These are phyloP conservation scores for Isabelozyma heimii DNA, from an alignment of 805 yeast species.

Conservation along the genomic window DNA sequence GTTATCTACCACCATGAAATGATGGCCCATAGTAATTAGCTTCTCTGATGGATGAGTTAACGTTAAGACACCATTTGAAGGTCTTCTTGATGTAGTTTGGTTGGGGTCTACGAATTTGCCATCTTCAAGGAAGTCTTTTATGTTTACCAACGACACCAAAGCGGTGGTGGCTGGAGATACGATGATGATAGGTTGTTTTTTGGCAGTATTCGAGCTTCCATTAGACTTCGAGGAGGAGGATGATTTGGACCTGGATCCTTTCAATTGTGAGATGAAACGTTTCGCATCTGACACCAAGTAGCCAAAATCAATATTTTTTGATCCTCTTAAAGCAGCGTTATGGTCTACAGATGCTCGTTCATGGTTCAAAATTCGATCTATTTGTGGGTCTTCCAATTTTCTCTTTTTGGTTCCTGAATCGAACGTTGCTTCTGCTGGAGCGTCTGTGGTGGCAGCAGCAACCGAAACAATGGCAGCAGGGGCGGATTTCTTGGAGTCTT, in stretches of 20 bases:
- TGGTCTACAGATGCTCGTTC: slow-evolving; percentile 57
- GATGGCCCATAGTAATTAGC: slow-evolving; percentile 50
- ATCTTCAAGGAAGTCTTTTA: slow-evolving; percentile 55
- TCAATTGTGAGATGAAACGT: slow-evolving; percentile 52
- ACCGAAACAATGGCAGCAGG: background rate
- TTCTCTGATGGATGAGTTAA: slow-evolving; percentile 55
- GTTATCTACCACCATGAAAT: slow-evolving; percentile 81
- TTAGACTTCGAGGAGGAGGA: slow-evolving; percentile 5
- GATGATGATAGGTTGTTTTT: slow-evolving; percentile 42
- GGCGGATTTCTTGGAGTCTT: background rate
- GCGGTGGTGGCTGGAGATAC: slow-evolving; percentile 47
- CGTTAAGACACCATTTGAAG: slow-evolving; percentile 42
- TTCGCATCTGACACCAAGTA: slow-evolving; percentile 66
- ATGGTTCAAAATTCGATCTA: slow-evolving; percentile 42
- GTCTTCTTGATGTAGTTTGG: slow-evolving; percentile 30
- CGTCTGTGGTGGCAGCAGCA: slow-evolving; percentile 6
- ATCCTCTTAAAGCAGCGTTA: slow-evolving; percentile 62
- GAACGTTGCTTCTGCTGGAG: slow-evolving; percentile 4
- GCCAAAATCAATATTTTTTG: slow-evolving; percentile 64
- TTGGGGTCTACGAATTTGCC: slow-evolving; percentile 64
- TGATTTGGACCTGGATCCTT: slow-evolving; percentile 17
- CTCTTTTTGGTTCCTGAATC: slow-evolving; percentile 15
- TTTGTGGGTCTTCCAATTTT: slow-evolving; percentile 45
- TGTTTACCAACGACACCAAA: slow-evolving; percentile 35
- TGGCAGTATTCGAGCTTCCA: slow-evolving; percentile 9